Evolutionary conservation across 192 early-diverging fungal genomes (phyloP).

Genomic region (Entophlyctis luteolus): DNA sequence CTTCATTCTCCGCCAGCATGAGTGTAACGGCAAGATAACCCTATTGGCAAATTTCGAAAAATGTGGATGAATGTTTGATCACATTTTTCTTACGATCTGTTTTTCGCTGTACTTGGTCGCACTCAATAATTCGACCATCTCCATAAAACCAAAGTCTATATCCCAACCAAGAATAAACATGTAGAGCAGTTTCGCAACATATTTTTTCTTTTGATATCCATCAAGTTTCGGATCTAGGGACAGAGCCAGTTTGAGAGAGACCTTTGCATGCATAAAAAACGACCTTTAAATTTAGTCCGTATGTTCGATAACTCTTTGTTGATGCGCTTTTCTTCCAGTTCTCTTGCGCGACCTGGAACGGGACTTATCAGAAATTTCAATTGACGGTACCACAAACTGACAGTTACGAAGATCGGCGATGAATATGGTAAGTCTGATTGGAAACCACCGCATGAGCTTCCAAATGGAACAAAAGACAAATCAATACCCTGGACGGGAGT

Average conservation of each 20-base stretch:
- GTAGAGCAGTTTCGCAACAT: constrained; percentile 97
- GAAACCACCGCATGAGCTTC: neutral
- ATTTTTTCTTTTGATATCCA: constrained; percentile 99
- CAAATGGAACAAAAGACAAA: neutral
- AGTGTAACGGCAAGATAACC: constrained; percentile 95
- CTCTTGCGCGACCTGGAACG: constrained; percentile 79
- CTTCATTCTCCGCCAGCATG: constrained; percentile 83
- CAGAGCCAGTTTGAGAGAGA: neutral
- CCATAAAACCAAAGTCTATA: constrained; percentile 96
- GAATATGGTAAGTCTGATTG: constrained; percentile 76
- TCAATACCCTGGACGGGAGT: neutral
- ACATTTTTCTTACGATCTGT: constrained; percentile 74
- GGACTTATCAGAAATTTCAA: too few relatives aligned
- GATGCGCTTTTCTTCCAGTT: constrained; percentile 96
- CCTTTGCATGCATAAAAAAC: neutral
- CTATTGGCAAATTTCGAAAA: constrained; percentile 40
- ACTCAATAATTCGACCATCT: constrained; percentile 88
- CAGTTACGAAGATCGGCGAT: constrained; percentile 98
- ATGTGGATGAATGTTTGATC: neutral
- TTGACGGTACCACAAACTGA: constrained; percentile 43
- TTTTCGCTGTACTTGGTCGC: constrained; percentile 95
- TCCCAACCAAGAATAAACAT: constrained; percentile 99
- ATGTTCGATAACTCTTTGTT: constrained; percentile 99
- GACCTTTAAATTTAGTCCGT: constrained; percentile 96
- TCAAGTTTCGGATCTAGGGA: constrained; percentile 76